Evolutionary conservation across 2,329 filamentous ascomycete genomes (phyloP).

Genomic region (Camillea tinctor): DNA sequence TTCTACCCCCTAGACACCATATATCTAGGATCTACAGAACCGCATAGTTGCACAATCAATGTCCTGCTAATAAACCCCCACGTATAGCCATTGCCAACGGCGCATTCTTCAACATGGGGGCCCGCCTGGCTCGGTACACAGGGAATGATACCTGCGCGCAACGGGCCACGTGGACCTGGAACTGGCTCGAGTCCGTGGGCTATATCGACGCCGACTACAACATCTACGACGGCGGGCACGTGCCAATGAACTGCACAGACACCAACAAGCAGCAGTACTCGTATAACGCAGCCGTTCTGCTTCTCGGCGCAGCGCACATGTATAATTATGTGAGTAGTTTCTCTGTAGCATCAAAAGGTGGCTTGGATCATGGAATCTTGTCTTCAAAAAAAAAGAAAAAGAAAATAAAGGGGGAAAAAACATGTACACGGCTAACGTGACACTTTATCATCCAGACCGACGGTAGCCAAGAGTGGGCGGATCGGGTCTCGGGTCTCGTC

Average conservation of each 20-base stretch:
- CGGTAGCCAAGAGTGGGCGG: constrained; percentile 40
- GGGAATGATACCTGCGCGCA: constrained; percentile 61
- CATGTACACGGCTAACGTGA: background rate
- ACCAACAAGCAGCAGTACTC: constrained; percentile 50
- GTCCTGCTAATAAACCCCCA: constrained; percentile 4
- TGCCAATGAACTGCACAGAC: constrained; percentile 41
- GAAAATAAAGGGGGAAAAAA: no score
- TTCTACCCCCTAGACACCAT: background rate
- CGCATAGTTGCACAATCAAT: background rate
- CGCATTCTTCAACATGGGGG: constrained; percentile 48
- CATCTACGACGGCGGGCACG: constrained; percentile 49
- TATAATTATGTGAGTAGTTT: constrained; percentile 40
- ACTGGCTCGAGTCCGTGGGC: constrained; percentile 47
- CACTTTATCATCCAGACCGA: constrained; percentile 26
- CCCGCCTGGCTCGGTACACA: constrained; percentile 64
- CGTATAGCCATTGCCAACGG: constrained; percentile 43
- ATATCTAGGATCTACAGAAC: background rate
- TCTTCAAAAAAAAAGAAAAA: no score
- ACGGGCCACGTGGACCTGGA: constrained; percentile 58
- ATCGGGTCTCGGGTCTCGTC: constrained; percentile 48
- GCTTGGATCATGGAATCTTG: no score
- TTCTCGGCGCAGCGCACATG: constrained; percentile 42
- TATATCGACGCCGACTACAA: constrained; percentile 44
- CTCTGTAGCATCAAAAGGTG: no score
- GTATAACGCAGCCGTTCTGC: constrained; percentile 48